Base-by-base conservation (phyloP, 257 asterid genomes). In the Vinca minor region DNA sequence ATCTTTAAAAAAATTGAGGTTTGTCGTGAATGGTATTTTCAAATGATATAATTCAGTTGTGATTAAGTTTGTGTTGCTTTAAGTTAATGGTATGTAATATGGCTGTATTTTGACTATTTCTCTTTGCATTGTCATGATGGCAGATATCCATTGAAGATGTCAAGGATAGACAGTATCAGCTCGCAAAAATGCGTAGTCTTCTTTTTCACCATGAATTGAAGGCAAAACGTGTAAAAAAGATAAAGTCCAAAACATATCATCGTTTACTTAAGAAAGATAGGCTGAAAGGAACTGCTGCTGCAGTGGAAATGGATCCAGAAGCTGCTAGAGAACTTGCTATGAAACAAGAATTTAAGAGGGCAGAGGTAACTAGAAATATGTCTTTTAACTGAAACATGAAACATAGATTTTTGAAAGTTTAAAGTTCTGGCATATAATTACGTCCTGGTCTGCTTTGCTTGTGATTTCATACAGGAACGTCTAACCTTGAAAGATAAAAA, bases 171-270 rank as follows among this genome's bases (percentile, higher is more conserved):
- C 90, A 82, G 68, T 73, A 78, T 57, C 79, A 67, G 44, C 91
- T 81, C 49, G 95, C 96, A 20, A 89, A 80, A 76, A 82, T 84
- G 95, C 90, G 96, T 28, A 78, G 89, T 73, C 79, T 85, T 70
- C 91, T 92, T 68, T 92, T 92, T 60, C 88, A 82, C 46, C 96
- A 92, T 61, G 97, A 92, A 79, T 26, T 85, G 77, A 87, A 87
- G 74, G 79, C 87, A 29, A 92, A 89, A 69, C 88, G 96, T 58
- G 58, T 89, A 29, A 87, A 84, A 65, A 92, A 89, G 77, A 92
- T 92, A 31, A 92, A 92, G 80, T 92, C 97, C 32, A 92, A 89
- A 82, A 83, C 93, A 49, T 89, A 84, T 76, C 98, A 80, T 66
- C 85, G 96, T 29, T 64, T 85, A 70, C 62, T 76, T 75, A 89